Evolutionary conservation across 2,329 filamentous ascomycete genomes (phyloP).

Genomic region (Fusarium tanahbumbuense): DNA sequence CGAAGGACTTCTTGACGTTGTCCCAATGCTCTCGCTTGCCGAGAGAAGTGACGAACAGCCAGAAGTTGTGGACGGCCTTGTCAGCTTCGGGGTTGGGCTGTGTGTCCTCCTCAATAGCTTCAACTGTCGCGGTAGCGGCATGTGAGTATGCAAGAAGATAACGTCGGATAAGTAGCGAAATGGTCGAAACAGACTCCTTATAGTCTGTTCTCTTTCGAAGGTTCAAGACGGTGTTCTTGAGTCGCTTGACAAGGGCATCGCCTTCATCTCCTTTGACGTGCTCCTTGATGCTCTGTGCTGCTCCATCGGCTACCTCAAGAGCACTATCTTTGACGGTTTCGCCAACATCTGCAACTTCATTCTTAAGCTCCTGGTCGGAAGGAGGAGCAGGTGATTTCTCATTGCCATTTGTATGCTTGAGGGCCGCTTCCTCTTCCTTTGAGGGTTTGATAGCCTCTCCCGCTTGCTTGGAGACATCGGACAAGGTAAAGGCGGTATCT

Average conservation of each 20-base stretch:
- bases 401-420: slow-evolving; percentile 55
- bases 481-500: slow-evolving; percentile 84
- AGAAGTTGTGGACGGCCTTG: slow-evolving; percentile 81
- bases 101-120: slow-evolving; percentile 76
- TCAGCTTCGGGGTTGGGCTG: slow-evolving; percentile 80
- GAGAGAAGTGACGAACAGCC: slow-evolving; percentile 82
- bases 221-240: slow-evolving; percentile 80
- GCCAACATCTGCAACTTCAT: slow-evolving; percentile 66
- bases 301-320: slow-evolving; percentile 66
- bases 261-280: slow-evolving; percentile 79
- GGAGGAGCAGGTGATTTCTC: slow-evolving; percentile 52
- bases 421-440: slow-evolving; percentile 64
- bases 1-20: slow-evolving; percentile 74
- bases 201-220: slow-evolving; percentile 84
- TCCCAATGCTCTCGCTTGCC: slow-evolving; percentile 81
- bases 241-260: slow-evolving; percentile 76
- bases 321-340: slow-evolving; percentile 65
- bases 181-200: slow-evolving; percentile 82
- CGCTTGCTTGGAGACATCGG: slow-evolving; percentile 78
- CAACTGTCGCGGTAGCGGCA: slow-evolving; percentile 73
- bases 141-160: slow-evolving; percentile 84
- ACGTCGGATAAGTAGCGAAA: slow-evolving; percentile 79
- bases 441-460: slow-evolving; percentile 80
- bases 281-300: slow-evolving; percentile 76
- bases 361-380: slow-evolving; percentile 72